Conservation (phyloP, 805 yeast species). For the Komagataella mondaviorum region DNA sequence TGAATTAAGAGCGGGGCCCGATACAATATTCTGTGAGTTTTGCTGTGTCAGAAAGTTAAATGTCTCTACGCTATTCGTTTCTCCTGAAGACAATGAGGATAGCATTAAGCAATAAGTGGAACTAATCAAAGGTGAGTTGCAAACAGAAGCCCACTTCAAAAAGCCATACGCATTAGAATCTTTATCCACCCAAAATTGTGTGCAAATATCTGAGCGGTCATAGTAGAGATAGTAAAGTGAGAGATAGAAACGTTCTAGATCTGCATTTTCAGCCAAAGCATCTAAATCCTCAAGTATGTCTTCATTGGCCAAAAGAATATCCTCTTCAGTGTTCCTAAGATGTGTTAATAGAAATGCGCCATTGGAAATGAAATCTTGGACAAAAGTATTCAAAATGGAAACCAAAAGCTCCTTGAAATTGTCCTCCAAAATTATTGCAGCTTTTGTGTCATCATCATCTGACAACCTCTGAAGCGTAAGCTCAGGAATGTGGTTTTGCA, state of each 20-base stretch:
- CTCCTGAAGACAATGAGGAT: constrained; percentile 59
- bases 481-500: constrained; percentile 55
- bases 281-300: constrained; percentile 24
- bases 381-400: constrained; percentile 32
- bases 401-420: constrained; percentile 23
- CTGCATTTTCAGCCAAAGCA: constrained; percentile 60
- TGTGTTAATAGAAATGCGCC: constrained; percentile 55
- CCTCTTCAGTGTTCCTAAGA: constrained; percentile 65
- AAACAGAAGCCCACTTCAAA: constrained; percentile 75
- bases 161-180: constrained; percentile 66
- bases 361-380: constrained; percentile 42
- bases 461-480: constrained; percentile 36
- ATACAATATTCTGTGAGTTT: constrained; percentile 9
- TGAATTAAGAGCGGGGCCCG: constrained; percentile 4
- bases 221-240: constrained; percentile 58
- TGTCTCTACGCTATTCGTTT: constrained; percentile 34
- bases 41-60: constrained; percentile 31
- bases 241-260: constrained; percentile 76
- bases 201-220: constrained; percentile 42
- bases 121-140: constrained; percentile 65
- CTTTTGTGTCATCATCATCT: constrained; percentile 24
- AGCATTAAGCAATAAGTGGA: constrained; percentile 73
- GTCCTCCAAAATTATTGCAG: constrained; percentile 9
- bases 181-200: constrained; percentile 55
- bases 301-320: constrained; percentile 43